Evolutionary conservation across 148 eudicot species (phyloP).

Genomic region (Euryodendron excelsum): DNA sequence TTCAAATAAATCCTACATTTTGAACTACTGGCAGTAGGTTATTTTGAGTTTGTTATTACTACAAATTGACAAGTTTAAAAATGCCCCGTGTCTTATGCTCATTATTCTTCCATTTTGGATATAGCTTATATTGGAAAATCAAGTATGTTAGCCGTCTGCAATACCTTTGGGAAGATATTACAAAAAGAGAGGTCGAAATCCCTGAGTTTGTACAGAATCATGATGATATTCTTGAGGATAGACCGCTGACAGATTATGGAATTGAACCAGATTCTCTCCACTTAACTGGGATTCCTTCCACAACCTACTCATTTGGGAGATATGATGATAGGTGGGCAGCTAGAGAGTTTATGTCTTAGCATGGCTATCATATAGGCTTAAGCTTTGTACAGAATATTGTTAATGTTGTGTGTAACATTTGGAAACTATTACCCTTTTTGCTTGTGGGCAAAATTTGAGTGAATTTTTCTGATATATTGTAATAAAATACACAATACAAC

Average conservation of each 20-base stretch:
- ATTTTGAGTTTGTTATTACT: neutral
- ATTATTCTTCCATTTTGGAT: slow-evolving; percentile 3
- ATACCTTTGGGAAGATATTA: slow-evolving; percentile 87
- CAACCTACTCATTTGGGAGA: slow-evolving; percentile 48
- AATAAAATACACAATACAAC: neutral
- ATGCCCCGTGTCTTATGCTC: neutral
- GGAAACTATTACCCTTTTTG: neutral
- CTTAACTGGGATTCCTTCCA: slow-evolving; percentile 57
- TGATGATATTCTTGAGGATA: slow-evolving; percentile 73
- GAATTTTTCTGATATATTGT: neutral
- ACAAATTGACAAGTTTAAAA: neutral
- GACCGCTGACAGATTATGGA: slow-evolving; percentile 92
- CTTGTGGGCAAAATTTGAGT: neutral
- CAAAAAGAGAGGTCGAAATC: slow-evolving; percentile 71
- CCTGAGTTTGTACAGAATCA: slow-evolving; percentile 77
- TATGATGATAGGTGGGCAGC: slow-evolving; percentile 62
- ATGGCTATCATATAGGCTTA: neutral
- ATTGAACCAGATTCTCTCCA: slow-evolving; percentile 82
- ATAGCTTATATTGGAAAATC: slow-evolving; percentile 85
- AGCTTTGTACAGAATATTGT: neutral
- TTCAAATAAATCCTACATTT: neutral
- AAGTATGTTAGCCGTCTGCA: slow-evolving; percentile 86
- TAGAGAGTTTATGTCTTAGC: slow-evolving; percentile 48
- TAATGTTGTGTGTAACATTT: neutral
- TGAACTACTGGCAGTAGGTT: neutral